phyloP scores from a whole-genome alignment of 768 basidiomycete species.

The Chalciporus chontae region DNA sequence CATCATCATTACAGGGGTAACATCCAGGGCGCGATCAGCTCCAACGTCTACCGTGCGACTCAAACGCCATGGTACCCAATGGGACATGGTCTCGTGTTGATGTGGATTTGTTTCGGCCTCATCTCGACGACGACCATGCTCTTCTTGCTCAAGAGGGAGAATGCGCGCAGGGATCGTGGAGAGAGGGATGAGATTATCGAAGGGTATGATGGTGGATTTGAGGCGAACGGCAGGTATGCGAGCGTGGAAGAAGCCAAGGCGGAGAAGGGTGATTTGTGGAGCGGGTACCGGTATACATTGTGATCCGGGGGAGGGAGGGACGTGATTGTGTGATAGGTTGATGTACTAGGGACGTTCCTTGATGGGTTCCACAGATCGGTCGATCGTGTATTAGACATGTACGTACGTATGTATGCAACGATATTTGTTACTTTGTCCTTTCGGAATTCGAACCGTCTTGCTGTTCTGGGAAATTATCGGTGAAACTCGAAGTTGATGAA shows the following conservation, averaged over 20 bases:
- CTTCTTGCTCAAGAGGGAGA: conserved; percentile 52
- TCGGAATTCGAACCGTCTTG: too few species aligned
- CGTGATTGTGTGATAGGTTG: too few species aligned
- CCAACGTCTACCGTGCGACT: conserved; percentile 68
- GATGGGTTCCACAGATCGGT: too few species aligned
- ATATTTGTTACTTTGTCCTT: too few species aligned
- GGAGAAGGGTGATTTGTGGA: conserved; percentile 73
- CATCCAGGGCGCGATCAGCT: conserved; percentile 72
- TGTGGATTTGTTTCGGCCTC: conserved; percentile 68
- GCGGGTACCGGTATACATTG: conserved; percentile 67
- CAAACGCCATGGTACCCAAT: conserved; percentile 70
- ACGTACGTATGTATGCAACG: too few species aligned
- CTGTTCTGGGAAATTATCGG: too few species aligned
- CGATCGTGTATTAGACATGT: too few species aligned
- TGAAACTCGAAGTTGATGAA: too few species aligned
- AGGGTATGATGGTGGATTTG: conserved; percentile 31
- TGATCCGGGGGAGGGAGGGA: conserved; percentile 24
- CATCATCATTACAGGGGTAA: conserved; percentile 51
- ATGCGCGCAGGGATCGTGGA: conserved; percentile 61
- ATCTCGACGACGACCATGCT: conserved; percentile 42
- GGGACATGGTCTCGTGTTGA: conserved; percentile 59
- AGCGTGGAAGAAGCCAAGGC: conserved; percentile 62
- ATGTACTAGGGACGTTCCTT: too few species aligned
- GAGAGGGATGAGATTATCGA: conserved; percentile 65
- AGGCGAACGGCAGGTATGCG: conserved; percentile 54